Base-by-base conservation (phyloP, 208 protist species). In the Trypanosomatidae sp. region DNA sequence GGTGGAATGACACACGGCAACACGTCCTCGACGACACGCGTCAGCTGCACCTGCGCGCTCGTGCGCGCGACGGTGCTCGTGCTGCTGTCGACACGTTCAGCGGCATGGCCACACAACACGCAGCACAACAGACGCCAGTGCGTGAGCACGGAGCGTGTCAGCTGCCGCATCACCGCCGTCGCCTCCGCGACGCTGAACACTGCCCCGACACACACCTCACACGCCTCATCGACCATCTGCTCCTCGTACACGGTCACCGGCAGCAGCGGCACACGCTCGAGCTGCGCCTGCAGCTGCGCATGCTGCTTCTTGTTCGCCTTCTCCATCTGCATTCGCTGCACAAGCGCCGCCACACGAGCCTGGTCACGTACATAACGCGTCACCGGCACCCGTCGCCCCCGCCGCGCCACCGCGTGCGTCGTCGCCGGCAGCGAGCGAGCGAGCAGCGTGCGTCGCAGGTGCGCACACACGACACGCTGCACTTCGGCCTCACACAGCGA, bases 71-170 rank as follows among this genome's bases (percentile, higher is more conserved):
- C n/a, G n/a, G n/a, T n/a, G n/a, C n/a, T n/a, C n/a, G n/a, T n/a
- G n/a, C 23, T 33, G 16, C 6, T 21, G 35, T 56, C 21, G 22
- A 43, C 28, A 16, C 27, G 25, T 32, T 28, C 39, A 1, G 42
- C 26, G 33, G 43, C 16, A 15, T 62, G 61, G 46, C 68, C 57
- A 0, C 10, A 25, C 38, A 87, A 44, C 33, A 80, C 24, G 3
- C 50, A 33, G 8, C 35, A 52, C 58, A 79, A 78, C 43, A 91
- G 64, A 8, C 63, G 53, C 55, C 72, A 81, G 45, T 91, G 82
- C 42, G 30, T 60, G n/a, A 75, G 43, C 1, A 60, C 54, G 3
- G 77, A 75, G n/a, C 48, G 39, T 11, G 65, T 72, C 25, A 91
- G 52, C 42, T 66, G 82, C 21, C 78, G 61, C 15, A 82, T 60